Evolutionary conservation across 2,329 filamentous ascomycete species (phyloP).

Genomic region (Sporothrix dimorphospora): DNA sequence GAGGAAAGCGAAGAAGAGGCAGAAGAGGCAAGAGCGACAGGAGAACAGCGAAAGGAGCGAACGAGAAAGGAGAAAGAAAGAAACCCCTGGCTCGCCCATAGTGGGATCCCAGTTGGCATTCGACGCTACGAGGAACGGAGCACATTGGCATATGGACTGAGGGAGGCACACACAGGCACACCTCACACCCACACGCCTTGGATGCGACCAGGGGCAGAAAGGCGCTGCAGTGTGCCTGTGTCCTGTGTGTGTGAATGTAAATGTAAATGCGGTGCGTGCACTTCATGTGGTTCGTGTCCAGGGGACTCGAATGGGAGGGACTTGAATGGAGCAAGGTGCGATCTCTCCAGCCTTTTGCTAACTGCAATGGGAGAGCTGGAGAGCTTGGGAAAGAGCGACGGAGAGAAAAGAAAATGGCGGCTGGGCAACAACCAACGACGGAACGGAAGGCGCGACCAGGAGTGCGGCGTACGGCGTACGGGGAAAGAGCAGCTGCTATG

Average conservation of each 20-base stretch:
- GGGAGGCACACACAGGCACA: neutral
- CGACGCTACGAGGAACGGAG: conserved; percentile 21
- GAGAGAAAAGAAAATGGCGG: neutral
- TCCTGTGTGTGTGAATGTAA: neutral
- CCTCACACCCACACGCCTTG: conserved; percentile 17
- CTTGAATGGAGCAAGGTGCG: conserved; percentile 16
- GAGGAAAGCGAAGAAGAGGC: neutral
- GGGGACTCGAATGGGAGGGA: too few relatives aligned
- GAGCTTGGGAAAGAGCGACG: conserved; percentile 10
- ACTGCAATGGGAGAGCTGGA: conserved; percentile 1
- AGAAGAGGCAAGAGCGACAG: neutral
- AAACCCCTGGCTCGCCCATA: conserved; percentile 19
- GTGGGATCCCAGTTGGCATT: conserved; percentile 3
- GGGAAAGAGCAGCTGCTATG: neutral
- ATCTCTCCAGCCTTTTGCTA: conserved; percentile 2
- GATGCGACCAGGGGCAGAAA: conserved; percentile 27
- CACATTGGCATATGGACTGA: neutral
- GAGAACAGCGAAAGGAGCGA: neutral
- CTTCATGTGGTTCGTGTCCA: conserved; percentile 4
- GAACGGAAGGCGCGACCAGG: neutral
- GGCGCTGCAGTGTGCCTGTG: conserved; percentile 12
- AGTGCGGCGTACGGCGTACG: neutral
- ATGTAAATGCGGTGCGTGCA: conserved; percentile 8
- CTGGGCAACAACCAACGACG: neutral
- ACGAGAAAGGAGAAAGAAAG: neutral